Conservation (phyloP, 2,329 filamentous ascomycete genomes). For the Fusarium sp. region DNA sequence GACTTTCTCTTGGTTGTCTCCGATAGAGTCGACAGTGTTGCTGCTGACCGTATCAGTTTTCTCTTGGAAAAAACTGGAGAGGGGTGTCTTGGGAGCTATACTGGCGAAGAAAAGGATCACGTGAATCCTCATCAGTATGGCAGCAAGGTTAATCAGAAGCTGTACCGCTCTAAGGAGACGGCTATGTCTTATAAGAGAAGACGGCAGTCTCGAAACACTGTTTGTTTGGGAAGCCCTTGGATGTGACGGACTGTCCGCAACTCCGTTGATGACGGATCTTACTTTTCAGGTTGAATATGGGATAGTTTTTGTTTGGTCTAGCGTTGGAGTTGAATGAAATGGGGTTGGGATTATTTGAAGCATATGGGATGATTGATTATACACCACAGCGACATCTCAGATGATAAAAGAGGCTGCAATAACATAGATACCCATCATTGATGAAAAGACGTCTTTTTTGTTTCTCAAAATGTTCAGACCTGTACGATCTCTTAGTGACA, state of each 20-base stretch:
- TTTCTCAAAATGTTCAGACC: rapidly evolving
- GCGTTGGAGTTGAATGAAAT: background rate
- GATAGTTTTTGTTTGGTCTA: background rate
- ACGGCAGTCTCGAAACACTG: background rate
- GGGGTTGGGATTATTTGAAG: too few species aligned
- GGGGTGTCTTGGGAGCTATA: background rate
- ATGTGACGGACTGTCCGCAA: background rate
- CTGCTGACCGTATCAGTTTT: background rate
- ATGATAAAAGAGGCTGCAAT: background rate
- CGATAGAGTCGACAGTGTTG: background rate
- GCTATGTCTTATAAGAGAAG: constrained; percentile 1
- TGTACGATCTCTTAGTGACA: background rate
- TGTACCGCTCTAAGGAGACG: constrained; percentile 4
- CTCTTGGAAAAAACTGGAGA: background rate
- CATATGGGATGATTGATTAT: background rate
- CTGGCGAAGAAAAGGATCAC: background rate
- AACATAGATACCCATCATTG: background rate
- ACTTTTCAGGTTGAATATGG: background rate
- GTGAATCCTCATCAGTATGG: background rate
- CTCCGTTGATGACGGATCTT: background rate
- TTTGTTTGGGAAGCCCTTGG: background rate
- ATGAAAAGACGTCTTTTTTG: too few species aligned
- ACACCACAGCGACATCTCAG: background rate
- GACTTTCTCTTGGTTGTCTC: constrained; percentile 9
- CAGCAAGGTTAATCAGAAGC: background rate